Evolutionary conservation across 2,329 filamentous ascomycete genomes (phyloP).

Genomic region (Claviceps quebecensis): DNA sequence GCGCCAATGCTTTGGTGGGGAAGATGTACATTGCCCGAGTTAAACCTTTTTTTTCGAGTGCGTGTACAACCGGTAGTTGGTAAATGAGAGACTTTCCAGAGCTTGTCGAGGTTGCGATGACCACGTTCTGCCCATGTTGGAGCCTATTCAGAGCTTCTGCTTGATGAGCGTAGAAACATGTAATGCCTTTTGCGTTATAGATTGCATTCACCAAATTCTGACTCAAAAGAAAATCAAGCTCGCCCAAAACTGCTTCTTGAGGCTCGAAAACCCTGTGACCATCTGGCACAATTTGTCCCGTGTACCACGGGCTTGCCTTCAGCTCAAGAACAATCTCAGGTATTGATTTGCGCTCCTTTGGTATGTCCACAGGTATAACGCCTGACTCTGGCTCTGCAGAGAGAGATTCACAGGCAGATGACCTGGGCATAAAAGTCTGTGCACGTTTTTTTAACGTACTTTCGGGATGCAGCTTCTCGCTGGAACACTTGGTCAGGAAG

Average conservation of each 20-base stretch:
- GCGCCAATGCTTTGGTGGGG: constrained; percentile 88
- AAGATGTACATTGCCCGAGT: constrained; percentile 95
- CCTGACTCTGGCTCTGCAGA: constrained; percentile 19
- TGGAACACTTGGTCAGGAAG: constrained; percentile 63
- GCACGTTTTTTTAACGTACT: constrained; percentile 45
- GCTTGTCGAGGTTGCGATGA: constrained; percentile 87
- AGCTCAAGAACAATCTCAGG: constrained; percentile 77
- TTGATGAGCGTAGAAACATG: constrained; percentile 79
- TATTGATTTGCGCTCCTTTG: constrained; percentile 64
- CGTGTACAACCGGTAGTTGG: constrained; percentile 80
- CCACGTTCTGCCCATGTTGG: constrained; percentile 69
- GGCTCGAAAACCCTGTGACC: constrained; percentile 84
- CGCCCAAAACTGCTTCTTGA: constrained; percentile 67
- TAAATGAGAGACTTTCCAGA: constrained; percentile 98
- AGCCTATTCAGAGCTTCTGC: constrained; percentile 85
- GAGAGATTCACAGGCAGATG: constrained; percentile 27
- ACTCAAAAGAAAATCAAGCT: constrained; percentile 73
- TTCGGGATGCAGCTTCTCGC: constrained; percentile 52
- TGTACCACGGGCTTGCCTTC: constrained; percentile 74
- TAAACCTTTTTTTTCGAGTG: constrained; percentile 61
- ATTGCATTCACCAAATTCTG: constrained; percentile 90
- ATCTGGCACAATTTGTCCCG: constrained; percentile 80
- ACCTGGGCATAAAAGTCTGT: constrained; percentile 47
- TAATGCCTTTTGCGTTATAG: constrained; percentile 83
- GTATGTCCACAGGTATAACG: constrained; percentile 56